Evolutionary conservation across 371 early-diverging fungal species (phyloP), one percentile per base, ranked within the genome.

Genomic region (Mucor lusitanicus): DNA sequence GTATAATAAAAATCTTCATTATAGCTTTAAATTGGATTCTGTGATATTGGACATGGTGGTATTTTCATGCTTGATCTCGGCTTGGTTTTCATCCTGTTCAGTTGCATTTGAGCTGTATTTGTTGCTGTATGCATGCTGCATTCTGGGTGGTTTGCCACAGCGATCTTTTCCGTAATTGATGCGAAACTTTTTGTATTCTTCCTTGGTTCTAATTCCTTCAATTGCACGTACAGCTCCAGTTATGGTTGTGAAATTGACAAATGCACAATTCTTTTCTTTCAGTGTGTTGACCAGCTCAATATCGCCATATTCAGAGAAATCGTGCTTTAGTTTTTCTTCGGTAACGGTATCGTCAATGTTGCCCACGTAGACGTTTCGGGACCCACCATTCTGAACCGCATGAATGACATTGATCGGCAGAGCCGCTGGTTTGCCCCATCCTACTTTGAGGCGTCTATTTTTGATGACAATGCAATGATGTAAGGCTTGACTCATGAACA

Each of bases 81-180:
- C 27, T 25, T 53, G 53, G 15, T 12, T 53, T 27, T 12, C 53
- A 53, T 23, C 27, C 13, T 53, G 23, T 46, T 19, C 46, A 46
- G 21, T 46, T 53, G 12, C 25, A 15, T 56, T 28, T 13, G n/a
- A 23, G 25, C 1, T 59, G 21, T n/a, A 19, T 8, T 59, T 61
- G 21, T n/a, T 46, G 28, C 40, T 40, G 9, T 15, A 40, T 7
- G 17, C 7, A n/a, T 42, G 40, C 27, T 32, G 46, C 8, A 53
- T 13, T 62, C 62, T 62, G 7, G 39, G 53, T 17, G 87, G 80
- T 57, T 85, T 83, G 33, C 89, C 92, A 70, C 94, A 95, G 7
- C 95, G 84, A 75, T 95, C 96, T 75, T 91, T 92, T 35, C 96
- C 95, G 80, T 87, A 94, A 61, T 87, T 88, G 54, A 95, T 79